Percentiles rank a stretch among this genome's conserved stretches.
These are phyloP conservation scores for Brassica rapa DNA, from an alignment of 345 rosid genomes.

Conservation along the genomic window DNA sequence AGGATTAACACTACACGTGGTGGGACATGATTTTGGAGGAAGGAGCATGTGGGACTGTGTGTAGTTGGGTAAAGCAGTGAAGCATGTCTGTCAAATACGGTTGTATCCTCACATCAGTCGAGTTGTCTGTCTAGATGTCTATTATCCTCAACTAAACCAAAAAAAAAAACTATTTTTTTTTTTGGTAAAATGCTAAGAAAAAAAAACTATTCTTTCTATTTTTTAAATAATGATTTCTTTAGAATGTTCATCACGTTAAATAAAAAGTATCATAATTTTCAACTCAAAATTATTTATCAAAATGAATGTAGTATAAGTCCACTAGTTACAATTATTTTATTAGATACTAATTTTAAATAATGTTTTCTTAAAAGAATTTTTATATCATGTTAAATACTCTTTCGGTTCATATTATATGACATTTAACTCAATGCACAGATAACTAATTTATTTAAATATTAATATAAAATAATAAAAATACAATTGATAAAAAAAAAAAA, in stretches of 20 bases:
- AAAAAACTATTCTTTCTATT: no score
- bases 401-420: no score
- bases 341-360: neutral
- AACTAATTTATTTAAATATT: no score
- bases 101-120: constrained; percentile 5
- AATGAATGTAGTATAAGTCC: neutral
- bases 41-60: constrained; percentile 17
- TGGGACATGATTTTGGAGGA: constrained; percentile 15
- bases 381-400: no score
- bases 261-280: neutral
- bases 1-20: constrained; percentile 14
- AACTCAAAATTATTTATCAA: neutral
- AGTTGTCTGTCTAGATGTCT: neutral
- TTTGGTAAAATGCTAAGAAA: no score
- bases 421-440: no score
- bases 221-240: neutral
- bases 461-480: no score
- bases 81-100: constrained; percentile 35
- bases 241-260: neutral
- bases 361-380: no score
- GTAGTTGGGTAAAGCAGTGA: constrained; percentile 28
- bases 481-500: no score
- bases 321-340: neutral
- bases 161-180: no score
- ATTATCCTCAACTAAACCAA: neutral